Evolutionary conservation across 139 green algal species (phyloP), one percentile per base, ranked within the genome.

Genomic region (Trebouxia sp.): DNA sequence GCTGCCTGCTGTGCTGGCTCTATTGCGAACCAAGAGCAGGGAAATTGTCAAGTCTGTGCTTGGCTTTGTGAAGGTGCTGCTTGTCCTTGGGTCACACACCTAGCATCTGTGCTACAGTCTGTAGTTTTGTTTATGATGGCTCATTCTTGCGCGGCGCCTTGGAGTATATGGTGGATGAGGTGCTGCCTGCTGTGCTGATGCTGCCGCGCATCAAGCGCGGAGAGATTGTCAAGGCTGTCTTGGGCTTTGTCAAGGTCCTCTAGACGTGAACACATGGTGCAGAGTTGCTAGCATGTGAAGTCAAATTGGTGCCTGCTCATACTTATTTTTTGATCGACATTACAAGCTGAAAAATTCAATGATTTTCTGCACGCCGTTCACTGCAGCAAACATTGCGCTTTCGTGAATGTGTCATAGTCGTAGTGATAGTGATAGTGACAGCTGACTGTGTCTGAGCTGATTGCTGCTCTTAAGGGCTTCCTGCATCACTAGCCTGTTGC

Each of bases 31-130:
- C 76, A 94, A 96, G 81, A 89, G 85, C 65, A 81, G 96, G 6
- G 96, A 99, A 84, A 86, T 98, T 5, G 84, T 98, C 82, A 98
- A 98, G 85, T 66, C 90, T 6, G 94, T 96, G 78, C 92, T 99
- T 55, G 96, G 96, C 38, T 98, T 98, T 51, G 82, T 95, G 69
- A 98, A 98, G 87, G 95, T 96, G 65, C n/a, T n/a, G 26, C 74
- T 12, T 28, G 32, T 62, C n/a, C 15, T 11, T 37, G 32, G 37
- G 11, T 70, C 26, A 12, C 35, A 10, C 1, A 15, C 66, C 66
- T 72, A n/a, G 28, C 20, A n/a, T 72, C 28, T 35, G 2, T 24
- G 28, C 37, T 22, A 38, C 26, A n/a, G n/a, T 1, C 26, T 42
- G n/a, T 24, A 35, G 62, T 22, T 17, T 41, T 41, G 50, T 17